Conservation (phyloP, 2,329 filamentous ascomycete species). For the Neonectria faginata region DNA sequence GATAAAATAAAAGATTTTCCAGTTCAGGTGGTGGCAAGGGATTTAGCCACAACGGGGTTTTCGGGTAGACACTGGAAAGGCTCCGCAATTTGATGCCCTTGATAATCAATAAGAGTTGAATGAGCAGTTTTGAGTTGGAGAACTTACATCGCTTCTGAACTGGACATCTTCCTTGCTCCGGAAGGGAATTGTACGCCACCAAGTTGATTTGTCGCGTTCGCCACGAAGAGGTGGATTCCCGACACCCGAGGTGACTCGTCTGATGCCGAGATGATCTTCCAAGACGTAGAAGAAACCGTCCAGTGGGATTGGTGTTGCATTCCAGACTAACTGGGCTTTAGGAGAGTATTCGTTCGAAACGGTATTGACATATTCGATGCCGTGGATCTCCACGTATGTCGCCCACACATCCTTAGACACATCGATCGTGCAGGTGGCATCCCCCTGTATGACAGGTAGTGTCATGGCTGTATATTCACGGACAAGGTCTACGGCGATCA, state of each 20-base stretch:
- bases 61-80: neutral
- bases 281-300: too few relatives aligned
- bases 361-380: conserved; percentile 28
- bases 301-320: too few relatives aligned
- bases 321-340: neutral
- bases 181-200: conserved; percentile 32
- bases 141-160: conserved; percentile 29
- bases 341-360: conserved; percentile 21
- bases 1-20: too few relatives aligned
- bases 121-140: too few relatives aligned
- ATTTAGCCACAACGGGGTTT: too few relatives aligned
- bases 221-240: too few relatives aligned
- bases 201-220: conserved; percentile 1
- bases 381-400: conserved; percentile 25
- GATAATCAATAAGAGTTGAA: neutral
- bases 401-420: conserved; percentile 28
- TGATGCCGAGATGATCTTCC: too few relatives aligned
- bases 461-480: conserved; percentile 27
- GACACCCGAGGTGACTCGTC: too few relatives aligned
- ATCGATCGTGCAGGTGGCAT: conserved; percentile 11
- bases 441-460: conserved; percentile 3
- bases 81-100: conserved; percentile 31
- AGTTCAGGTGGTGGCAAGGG: too few relatives aligned
- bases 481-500: conserved; percentile 19
- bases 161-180: neutral